Base-by-base conservation (phyloP, 2,329 filamentous ascomycete genomes). In the Beauveria rudraprayagi region DNA sequence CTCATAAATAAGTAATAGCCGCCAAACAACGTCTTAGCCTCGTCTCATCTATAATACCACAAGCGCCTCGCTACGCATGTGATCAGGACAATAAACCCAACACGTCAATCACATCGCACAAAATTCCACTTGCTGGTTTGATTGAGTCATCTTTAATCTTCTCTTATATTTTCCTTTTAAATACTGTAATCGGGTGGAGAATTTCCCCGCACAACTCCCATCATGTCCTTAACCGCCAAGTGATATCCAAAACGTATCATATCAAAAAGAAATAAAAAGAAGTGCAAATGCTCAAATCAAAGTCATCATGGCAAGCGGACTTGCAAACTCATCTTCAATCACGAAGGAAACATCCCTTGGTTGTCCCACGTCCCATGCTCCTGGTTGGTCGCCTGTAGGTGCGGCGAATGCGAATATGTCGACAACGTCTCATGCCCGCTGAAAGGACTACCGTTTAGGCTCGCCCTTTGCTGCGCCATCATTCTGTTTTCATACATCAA, bases 351-450 rank as follows among this genome's bases (percentile, higher is more conserved):
- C 61, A 63, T 60, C 6, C 53, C 46, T 22, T 56, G 52, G n/a
- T 69, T 67, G 28, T 67, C 65, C 70, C 70, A 73, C 41, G 61
- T 40, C 37, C 40, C 41, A 10, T 61, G 61, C 48, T 65, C 66
- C 48, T 57, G 65, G 60, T 63, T 67, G 26, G 65, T 67, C 55
- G 63, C 61, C 57, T 69, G 67, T 50, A 68, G 63, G 48, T 72
- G 71, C 40, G 74, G 72, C 37, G 73, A 74, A 54, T 70, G 69
- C 22, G 69, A 67, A 62, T 72, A 76, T 9, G 70, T 70, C 37
- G 73, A 74, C 30, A 67, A 62, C 5, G 72, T 72, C 46, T 71
- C 73, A 48, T 74, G 72, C 6, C 71, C 73, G 52, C 71, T 71
- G 48, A 72, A 76, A 4, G 73, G 72, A 62, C 72, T 74, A n/a